These are phyloP conservation scores for Globisporangium carolinianum DNA, from an alignment of 352 stramenopile genomes.

Conservation along the genomic window DNA sequence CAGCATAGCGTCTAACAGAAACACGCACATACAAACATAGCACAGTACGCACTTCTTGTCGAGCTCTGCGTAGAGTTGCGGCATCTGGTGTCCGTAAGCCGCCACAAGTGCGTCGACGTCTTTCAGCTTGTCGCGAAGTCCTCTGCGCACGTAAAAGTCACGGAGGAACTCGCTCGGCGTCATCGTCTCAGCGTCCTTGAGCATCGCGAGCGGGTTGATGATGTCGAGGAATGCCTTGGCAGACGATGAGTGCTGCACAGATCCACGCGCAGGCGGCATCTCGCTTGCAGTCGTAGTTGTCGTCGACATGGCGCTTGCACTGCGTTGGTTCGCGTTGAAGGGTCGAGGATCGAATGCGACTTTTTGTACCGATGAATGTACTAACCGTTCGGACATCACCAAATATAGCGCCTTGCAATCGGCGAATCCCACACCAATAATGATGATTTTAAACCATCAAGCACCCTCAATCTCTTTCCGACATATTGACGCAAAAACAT, in stretches of 20 bases:
- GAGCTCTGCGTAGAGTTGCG: conserved; percentile 49
- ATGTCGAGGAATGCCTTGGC: conserved; percentile 37
- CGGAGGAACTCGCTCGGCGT: conserved; percentile 57
- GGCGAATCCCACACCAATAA: conserved; percentile 13
- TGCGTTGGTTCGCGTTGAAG: too few species aligned
- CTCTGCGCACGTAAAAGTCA: conserved; percentile 65
- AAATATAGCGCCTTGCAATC: too few species aligned
- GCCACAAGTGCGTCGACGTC: conserved; percentile 58
- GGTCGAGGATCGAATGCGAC: too few species aligned
- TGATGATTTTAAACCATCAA: too few species aligned
- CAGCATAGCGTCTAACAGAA: too few species aligned
- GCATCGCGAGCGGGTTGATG: conserved; percentile 48
- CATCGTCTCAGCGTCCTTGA: conserved; percentile 44
- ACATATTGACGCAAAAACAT: too few species aligned
- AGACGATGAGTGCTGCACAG: conserved; percentile 2
- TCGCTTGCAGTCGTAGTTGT: neutral
- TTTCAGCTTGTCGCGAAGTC: conserved; percentile 56
- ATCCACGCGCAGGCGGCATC: too few species aligned
- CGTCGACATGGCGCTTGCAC: neutral
- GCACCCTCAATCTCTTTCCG: too few species aligned
- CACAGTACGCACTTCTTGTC: conserved; percentile 49
- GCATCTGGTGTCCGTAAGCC: conserved; percentile 44
- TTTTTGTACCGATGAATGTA: too few species aligned
- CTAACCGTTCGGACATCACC: too few species aligned
- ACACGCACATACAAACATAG: too few species aligned